Percentiles rank a stretch among this genome's conserved stretches.
phyloP scores from a whole-genome alignment of 2,329 filamentous ascomycete species.

The Triangularia setosa region DNA sequence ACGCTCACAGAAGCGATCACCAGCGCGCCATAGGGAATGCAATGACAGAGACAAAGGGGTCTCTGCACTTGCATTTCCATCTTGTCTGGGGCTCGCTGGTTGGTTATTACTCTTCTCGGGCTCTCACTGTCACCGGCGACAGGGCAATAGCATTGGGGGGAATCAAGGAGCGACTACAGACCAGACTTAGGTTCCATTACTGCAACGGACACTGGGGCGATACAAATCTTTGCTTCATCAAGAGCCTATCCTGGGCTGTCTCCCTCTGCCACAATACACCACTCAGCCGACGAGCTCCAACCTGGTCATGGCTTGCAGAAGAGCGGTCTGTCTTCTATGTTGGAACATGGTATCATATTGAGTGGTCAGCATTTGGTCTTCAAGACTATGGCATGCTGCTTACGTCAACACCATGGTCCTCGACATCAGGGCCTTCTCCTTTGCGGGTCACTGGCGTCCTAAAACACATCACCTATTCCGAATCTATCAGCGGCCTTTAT shows the following conservation, averaged over 20 bases:
- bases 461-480: not conserved
- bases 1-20: too few relatives aligned
- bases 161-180: not conserved
- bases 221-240: too few relatives aligned
- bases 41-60: not conserved
- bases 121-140: not conserved
- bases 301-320: too few relatives aligned
- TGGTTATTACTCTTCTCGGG: not conserved
- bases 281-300: too few relatives aligned
- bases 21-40: not conserved
- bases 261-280: too few relatives aligned
- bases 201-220: too few relatives aligned
- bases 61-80: not conserved
- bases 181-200: not conserved
- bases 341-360: not conserved
- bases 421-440: not conserved
- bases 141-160: not conserved
- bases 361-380: not conserved
- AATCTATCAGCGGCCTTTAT: not conserved
- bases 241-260: too few relatives aligned
- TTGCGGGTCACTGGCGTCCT: not conserved
- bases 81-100: not conserved
- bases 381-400: not conserved
- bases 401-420: not conserved
- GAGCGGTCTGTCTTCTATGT: not conserved